Conservation (phyloP, 2,329 filamentous ascomycete genomes). For the Fusarium lyarnte region DNA sequence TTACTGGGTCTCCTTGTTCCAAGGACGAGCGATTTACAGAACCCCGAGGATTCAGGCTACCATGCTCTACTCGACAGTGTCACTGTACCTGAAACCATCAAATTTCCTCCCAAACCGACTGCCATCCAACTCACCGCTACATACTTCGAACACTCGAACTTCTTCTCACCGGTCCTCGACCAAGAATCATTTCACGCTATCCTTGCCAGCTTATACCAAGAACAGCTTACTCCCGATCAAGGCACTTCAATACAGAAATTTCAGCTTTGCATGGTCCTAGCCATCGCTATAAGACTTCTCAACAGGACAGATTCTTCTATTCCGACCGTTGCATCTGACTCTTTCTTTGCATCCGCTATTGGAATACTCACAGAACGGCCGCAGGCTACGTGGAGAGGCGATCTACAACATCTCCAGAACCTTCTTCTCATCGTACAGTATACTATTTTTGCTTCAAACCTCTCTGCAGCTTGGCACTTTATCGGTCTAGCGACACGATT, state of each 20-base stretch:
- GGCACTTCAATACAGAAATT: not conserved
- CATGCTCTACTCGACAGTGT: constrained; percentile 13
- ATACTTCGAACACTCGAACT: constrained; percentile 45
- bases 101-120: constrained; percentile 18
- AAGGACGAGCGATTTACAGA: not conserved
- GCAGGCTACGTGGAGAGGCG: constrained; percentile 10
- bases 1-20: not conserved
- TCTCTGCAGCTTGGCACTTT: constrained; percentile 31
- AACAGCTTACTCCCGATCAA: not conserved
- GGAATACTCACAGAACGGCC: constrained; percentile 3
- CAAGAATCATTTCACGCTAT: constrained; percentile 21
- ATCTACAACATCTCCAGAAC: constrained; percentile 19
- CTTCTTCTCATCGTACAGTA: constrained; percentile 28
- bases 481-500: constrained; percentile 28
- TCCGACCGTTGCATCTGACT: constrained; percentile 21
- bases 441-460: constrained; percentile 21
- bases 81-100: not conserved
- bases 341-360: constrained; percentile 14
- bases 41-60: not conserved
- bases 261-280: constrained; percentile 19
- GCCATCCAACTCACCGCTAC: constrained; percentile 24
- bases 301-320: constrained; percentile 24
- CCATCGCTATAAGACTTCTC: constrained; percentile 18
- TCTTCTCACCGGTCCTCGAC: constrained; percentile 40
- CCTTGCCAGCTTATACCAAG: constrained; percentile 11